Percentiles rank a stretch among this genome's conserved stretches.
Evolutionary conservation across 106 monocot species (phyloP).

Genomic region (Platanthera guangdongensis): DNA sequence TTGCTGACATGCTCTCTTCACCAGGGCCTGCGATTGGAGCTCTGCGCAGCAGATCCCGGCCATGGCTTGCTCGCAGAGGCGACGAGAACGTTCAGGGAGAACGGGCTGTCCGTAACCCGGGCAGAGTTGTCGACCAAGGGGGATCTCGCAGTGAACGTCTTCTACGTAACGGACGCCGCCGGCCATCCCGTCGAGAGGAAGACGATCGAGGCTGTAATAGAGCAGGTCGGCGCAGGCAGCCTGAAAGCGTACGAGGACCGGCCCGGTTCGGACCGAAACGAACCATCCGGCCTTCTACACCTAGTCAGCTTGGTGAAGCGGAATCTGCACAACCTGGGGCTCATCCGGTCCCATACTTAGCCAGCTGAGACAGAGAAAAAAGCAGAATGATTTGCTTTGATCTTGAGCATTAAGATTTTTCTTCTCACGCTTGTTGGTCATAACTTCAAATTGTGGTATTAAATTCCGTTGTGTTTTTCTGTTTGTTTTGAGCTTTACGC

Average conservation of each 20-base stretch:
- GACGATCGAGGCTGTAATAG: conserved; percentile 44
- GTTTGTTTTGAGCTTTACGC: too few species aligned
- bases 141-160: conserved; percentile 50
- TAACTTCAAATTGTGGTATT: too few species aligned
- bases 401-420: too few species aligned
- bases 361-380: not conserved
- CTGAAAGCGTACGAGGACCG: conserved; percentile 35
- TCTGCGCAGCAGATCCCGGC: conserved; percentile 36
- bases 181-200: conserved; percentile 51
- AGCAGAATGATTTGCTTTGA: too few species aligned
- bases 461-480: too few species aligned
- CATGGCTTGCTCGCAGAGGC: conserved; percentile 68
- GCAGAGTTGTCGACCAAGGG: conserved; percentile 68
- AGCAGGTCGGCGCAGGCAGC: conserved; percentile 36
- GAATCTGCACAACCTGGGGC: conserved; percentile 42
- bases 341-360: conserved; percentile 20
- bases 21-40: conserved; percentile 79
- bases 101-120: conserved; percentile 57
- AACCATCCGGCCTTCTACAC: conserved; percentile 18
- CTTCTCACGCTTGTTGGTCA: too few species aligned
- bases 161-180: conserved; percentile 69
- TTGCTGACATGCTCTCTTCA: not conserved
- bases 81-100: conserved; percentile 84
- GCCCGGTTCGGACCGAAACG: not conserved
- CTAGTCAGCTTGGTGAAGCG: conserved; percentile 35